Evolutionary conservation across 2,329 filamentous ascomycete species (phyloP).

Genomic region (Herpomyces periplanetae): DNA sequence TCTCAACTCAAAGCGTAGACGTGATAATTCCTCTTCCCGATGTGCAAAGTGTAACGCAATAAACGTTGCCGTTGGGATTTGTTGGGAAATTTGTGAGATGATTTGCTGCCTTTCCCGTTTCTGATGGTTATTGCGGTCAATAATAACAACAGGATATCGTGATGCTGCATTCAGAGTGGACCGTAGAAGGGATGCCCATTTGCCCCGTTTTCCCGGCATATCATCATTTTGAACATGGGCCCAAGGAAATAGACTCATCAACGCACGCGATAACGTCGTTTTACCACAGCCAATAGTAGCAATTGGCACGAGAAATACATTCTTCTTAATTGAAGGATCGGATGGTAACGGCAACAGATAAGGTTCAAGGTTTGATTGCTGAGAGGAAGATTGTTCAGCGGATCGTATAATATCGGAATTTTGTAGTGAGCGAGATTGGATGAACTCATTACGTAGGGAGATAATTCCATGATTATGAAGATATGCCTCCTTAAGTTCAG

Average conservation of each 20-base stretch:
- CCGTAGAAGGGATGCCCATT: conserved; percentile 36
- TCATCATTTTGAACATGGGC: conserved; percentile 91
- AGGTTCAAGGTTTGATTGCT: no score
- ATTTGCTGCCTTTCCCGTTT: conserved; percentile 57
- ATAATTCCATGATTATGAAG: conserved; percentile 82
- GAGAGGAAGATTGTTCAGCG: no score
- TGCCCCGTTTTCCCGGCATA: conserved; percentile 31
- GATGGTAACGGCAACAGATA: no score
- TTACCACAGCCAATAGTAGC: conserved; percentile 89
- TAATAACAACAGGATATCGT: conserved; percentile 30
- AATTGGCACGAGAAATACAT: conserved; percentile 54
- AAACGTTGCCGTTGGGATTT: conserved; percentile 21
- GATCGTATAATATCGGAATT: conserved; percentile 52
- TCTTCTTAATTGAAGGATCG: no score
- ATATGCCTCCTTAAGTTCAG: conserved; percentile 26
- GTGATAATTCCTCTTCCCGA: conserved; percentile 20
- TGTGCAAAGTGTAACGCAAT: conserved; percentile 71
- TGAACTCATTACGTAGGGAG: conserved; percentile 46
- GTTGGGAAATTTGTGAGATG: conserved; percentile 28
- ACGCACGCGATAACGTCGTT: conserved; percentile 50
- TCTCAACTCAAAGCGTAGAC: conserved; percentile 32
- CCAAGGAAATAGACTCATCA: conserved; percentile 53
- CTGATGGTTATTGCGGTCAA: conserved; percentile 78
- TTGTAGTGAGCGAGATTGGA: conserved; percentile 41
- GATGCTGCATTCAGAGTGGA: conserved; percentile 23